Evolutionary conservation across 805 yeast genomes (phyloP).

Genomic region (Candida maltosa): DNA sequence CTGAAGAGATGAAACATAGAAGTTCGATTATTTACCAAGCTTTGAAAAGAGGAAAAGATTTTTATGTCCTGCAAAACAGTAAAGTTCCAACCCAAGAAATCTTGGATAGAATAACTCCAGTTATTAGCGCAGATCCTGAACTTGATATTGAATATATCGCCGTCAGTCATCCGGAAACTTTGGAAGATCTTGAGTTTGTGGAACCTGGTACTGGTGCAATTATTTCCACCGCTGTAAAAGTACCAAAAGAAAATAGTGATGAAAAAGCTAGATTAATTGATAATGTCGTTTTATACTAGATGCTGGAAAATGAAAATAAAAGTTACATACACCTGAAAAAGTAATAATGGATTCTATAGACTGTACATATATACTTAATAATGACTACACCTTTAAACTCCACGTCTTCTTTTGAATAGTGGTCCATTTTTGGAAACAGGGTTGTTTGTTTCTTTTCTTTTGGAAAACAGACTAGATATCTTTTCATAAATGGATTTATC

Average conservation of each 20-base stretch:
- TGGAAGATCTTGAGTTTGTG: slow-evolving; percentile 50
- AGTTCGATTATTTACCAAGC: slow-evolving; percentile 59
- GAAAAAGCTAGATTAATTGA: slow-evolving; percentile 67
- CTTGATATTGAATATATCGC: slow-evolving; percentile 69
- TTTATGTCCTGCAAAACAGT: slow-evolving; percentile 20
- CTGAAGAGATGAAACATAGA: slow-evolving; percentile 42
- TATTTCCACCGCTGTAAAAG: slow-evolving; percentile 74
- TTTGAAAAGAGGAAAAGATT: slow-evolving; percentile 44
- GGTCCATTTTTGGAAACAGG: too few species aligned
- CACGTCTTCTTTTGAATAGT: slow-evolving; percentile 7
- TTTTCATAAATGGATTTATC: slow-evolving; percentile 11
- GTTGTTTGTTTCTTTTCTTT: too few species aligned
- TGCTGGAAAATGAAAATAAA: too few species aligned
- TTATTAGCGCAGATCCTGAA: slow-evolving; percentile 18
- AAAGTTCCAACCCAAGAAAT: slow-evolving; percentile 19
- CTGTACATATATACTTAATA: not conserved
- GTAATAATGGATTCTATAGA: not conserved
- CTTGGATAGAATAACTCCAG: slow-evolving; percentile 14
- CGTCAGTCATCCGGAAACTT: slow-evolving; percentile 60
- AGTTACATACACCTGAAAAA: too few species aligned
- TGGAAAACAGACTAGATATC: too few species aligned
- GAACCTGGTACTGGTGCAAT: slow-evolving; percentile 53
- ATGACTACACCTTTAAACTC: slow-evolving; percentile 6
- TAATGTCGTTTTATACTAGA: slow-evolving; percentile 51
- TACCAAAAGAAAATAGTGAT: slow-evolving; percentile 50